These are phyloP conservation scores for Cryptomeria japonica DNA, from an alignment of 75 land plant species.

Conservation along the genomic window DNA sequence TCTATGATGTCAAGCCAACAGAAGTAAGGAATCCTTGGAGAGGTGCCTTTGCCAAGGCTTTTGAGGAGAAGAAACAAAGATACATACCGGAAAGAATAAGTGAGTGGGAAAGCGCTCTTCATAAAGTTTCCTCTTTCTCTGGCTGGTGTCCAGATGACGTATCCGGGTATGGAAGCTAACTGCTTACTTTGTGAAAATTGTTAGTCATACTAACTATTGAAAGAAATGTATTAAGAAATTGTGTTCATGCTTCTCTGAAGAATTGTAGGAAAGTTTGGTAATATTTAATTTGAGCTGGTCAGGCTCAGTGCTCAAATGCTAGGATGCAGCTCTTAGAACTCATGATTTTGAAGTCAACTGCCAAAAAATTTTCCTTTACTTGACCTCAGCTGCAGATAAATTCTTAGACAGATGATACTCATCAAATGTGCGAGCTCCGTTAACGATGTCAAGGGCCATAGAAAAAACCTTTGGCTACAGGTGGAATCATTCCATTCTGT, in stretches of 20 bases:
- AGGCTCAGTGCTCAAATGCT: no score
- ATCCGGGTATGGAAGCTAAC: background rate
- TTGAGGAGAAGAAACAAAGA: background rate
- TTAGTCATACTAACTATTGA: no score
- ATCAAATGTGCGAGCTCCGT: background rate
- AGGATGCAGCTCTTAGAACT: no score
- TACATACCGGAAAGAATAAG: background rate
- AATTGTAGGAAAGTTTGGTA: background rate
- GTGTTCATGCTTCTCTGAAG: no score
- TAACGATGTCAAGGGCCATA: no score
- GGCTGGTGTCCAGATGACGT: slow-evolving; percentile 9
- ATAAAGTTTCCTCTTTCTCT: slow-evolving; percentile 9
- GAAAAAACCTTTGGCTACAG: background rate
- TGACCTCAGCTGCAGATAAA: background rate
- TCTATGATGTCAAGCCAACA: slow-evolving; percentile 9
- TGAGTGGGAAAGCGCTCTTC: slow-evolving; percentile 9
- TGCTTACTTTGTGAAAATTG: no score
- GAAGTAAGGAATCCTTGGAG: background rate
- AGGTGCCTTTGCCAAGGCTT: background rate
- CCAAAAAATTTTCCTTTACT: no score
- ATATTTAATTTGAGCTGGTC: background rate
- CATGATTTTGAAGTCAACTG: no score
- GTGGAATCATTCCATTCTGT: background rate
- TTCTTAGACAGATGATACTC: background rate
- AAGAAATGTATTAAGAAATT: no score